These are phyloP conservation scores for Fusarium sp. DNA, from an alignment of 2,329 filamentous ascomycete species.

Conservation along the genomic window DNA sequence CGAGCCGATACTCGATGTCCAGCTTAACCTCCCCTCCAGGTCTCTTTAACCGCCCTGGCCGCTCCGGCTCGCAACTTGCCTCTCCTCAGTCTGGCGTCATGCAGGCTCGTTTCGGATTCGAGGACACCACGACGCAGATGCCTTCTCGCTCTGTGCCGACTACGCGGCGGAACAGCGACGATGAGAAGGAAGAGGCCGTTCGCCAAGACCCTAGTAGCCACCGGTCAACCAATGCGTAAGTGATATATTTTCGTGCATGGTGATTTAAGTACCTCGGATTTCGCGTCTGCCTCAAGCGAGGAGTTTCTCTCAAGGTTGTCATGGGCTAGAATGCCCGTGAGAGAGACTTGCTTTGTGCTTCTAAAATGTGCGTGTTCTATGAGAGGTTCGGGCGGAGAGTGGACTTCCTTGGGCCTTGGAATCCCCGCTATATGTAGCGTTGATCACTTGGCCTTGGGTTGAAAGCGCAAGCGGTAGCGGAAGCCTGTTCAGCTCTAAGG, in stretches of 20 bases:
- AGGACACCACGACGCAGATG: conserved; percentile 68
- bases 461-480: conserved; percentile 6
- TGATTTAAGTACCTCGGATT: neutral
- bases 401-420: neutral
- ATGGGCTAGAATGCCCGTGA: neutral
- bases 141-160: conserved; percentile 88
- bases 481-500: neutral
- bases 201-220: conserved; percentile 76
- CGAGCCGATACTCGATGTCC: conserved; percentile 89
- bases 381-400: neutral
- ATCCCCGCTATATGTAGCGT: neutral
- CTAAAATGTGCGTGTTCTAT: neutral
- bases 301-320: conserved; percentile 1
- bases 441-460: neutral
- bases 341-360: neutral
- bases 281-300: conserved; percentile 15
- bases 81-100: conserved; percentile 77
- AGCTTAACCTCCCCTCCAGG: conserved; percentile 86
- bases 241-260: conserved; percentile 45
- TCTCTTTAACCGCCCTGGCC: conserved; percentile 76
- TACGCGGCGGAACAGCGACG: conserved; percentile 90
- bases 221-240: conserved; percentile 82
- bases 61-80: conserved; percentile 82
- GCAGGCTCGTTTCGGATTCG: conserved; percentile 67
- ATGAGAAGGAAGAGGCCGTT: conserved; percentile 83